A percentile compares a stretch with the other conserved stretches of the same genome.
Conservation (phyloP, 208 protist genomes). For the Tritrichomonas musculus region DNA sequence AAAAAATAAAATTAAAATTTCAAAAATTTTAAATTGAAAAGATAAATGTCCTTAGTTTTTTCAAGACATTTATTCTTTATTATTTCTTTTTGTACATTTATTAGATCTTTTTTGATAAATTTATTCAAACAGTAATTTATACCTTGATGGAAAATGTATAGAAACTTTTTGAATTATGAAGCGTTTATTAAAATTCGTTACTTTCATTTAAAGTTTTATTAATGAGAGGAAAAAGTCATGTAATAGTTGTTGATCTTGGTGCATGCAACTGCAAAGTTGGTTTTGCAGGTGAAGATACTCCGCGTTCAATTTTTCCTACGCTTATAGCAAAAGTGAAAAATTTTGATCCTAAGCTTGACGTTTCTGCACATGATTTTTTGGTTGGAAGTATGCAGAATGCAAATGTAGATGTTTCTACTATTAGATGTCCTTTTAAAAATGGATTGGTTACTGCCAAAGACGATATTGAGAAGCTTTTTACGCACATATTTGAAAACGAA, state of each 20-base stretch:
- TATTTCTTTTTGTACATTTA: too few relatives aligned
- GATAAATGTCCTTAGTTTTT: too few relatives aligned
- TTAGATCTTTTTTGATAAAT: too few relatives aligned
- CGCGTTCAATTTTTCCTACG: constrained; percentile 82
- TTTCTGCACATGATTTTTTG: constrained; percentile 24
- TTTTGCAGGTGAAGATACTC: constrained; percentile 89
- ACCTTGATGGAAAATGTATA: too few relatives aligned
- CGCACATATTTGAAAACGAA: constrained; percentile 67
- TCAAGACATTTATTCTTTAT: too few relatives aligned
- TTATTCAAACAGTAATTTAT: too few relatives aligned
- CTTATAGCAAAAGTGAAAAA: constrained; percentile 84
- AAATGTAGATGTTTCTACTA: constrained; percentile 69
- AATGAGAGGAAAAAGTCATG: background rate
- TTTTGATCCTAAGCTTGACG: constrained; percentile 77
- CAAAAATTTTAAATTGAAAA: too few relatives aligned
- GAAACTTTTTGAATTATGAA: too few relatives aligned
- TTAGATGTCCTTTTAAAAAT: background rate
- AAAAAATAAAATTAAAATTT: too few relatives aligned
- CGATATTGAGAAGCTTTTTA: background rate
- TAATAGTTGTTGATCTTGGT: constrained; percentile 47
- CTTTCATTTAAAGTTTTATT: too few relatives aligned
- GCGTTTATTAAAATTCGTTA: too few relatives aligned
- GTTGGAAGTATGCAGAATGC: background rate
- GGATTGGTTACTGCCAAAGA: background rate
- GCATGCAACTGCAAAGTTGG: constrained; percentile 65